A percentile compares a stretch with the other conserved stretches of the same genome.
Evolutionary conservation across 2,329 filamentous ascomycete genomes (phyloP).

Genomic region (Pseudogymnoascus sp.): DNA sequence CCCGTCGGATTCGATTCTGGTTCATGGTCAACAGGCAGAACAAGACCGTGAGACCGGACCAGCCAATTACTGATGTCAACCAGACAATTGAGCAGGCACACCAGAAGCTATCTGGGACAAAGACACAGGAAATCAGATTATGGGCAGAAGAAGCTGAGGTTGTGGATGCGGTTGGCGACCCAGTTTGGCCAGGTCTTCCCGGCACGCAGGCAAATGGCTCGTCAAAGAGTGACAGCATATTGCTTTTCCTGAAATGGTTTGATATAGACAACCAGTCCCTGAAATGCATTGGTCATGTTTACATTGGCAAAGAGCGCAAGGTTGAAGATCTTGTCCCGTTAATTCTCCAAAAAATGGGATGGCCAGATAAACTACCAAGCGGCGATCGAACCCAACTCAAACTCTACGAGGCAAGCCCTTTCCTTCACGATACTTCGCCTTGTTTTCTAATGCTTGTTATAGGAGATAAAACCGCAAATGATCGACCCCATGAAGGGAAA

Average conservation of each 20-base stretch:
- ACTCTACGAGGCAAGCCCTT: conserved; percentile 61
- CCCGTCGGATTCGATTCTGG: conserved; percentile 74
- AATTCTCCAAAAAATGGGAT: conserved; percentile 77
- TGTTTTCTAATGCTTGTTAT: conserved; percentile 17
- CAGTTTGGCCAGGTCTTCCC: conserved; percentile 61
- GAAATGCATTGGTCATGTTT: conserved; percentile 71
- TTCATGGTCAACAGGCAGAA: conserved; percentile 98
- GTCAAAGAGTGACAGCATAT: conserved; percentile 55
- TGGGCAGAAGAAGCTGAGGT: conserved; percentile 77
- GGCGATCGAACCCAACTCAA: conserved; percentile 52
- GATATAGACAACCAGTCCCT: conserved; percentile 69
- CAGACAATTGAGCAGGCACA: conserved; percentile 71
- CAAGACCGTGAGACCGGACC: conserved; percentile 87
- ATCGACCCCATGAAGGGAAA: conserved; percentile 92
- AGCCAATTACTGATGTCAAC: conserved; percentile 67
- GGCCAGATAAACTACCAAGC: conserved; percentile 63
- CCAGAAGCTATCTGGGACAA: conserved; percentile 57
- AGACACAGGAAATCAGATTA: conserved; percentile 60
- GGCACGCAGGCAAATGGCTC: conserved; percentile 46
- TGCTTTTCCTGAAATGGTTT: conserved; percentile 90
- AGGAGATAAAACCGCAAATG: conserved; percentile 96
- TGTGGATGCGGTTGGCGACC: conserved; percentile 56
- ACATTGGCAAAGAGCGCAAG: conserved; percentile 79
- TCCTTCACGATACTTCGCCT: background rate
- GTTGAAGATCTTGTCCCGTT: conserved; percentile 72